Evolutionary conservation across 2,329 filamentous ascomycete species (phyloP).

Genomic region (Eurotiales sp.): DNA sequence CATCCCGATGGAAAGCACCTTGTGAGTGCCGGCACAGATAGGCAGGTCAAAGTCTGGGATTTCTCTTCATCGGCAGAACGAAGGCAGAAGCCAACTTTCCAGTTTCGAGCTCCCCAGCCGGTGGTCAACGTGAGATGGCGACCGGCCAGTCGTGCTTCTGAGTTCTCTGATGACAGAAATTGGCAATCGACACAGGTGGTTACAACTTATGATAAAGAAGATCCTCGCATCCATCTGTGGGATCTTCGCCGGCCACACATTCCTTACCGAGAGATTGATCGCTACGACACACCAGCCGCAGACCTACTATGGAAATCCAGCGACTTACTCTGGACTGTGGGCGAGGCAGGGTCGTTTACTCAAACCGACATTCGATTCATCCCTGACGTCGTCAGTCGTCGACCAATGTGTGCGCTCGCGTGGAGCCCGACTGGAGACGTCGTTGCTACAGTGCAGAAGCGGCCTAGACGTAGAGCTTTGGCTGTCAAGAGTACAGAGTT

Average conservation of each 20-base stretch:
- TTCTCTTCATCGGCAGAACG: constrained; percentile 54
- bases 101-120: constrained; percentile 59
- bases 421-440: constrained; percentile 58
- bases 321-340: constrained; percentile 63
- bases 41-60: constrained; percentile 62
- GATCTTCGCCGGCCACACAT: constrained; percentile 60
- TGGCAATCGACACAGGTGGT: constrained; percentile 61
- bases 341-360: constrained; percentile 57
- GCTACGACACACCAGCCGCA: constrained; percentile 52
- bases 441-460: constrained; percentile 52
- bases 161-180: constrained; percentile 48
- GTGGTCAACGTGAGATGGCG: constrained; percentile 61
- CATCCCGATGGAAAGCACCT: constrained; percentile 64
- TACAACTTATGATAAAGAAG: constrained; percentile 59
- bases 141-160: constrained; percentile 54
- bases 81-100: constrained; percentile 56
- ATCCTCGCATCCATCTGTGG: constrained; percentile 61
- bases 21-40: constrained; percentile 60
- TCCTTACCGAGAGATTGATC: constrained; percentile 60
- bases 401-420: constrained; percentile 54
- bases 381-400: constrained; percentile 55
- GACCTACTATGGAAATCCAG: constrained; percentile 63
- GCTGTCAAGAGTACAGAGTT: constrained; percentile 40
- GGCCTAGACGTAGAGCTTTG: constrained; percentile 41
- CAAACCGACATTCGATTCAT: constrained; percentile 61